Base-by-base conservation (phyloP, 2,329 filamentous ascomycete species). In the Pseudogymnoascus sp. region DNA sequence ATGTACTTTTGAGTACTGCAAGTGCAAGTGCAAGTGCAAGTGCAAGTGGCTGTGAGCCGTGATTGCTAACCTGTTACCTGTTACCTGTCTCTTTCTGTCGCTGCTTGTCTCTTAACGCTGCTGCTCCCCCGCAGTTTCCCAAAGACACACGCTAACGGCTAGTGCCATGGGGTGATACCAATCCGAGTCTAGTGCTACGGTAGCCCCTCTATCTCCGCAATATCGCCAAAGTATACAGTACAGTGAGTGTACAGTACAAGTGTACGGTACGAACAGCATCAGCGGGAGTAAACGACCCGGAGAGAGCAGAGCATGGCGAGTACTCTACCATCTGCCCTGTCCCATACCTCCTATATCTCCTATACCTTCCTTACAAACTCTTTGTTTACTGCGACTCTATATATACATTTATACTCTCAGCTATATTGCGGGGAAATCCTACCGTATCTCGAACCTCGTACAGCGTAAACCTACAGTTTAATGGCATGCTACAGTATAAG, bases 201-300 rank as follows among this genome's bases (percentile, higher is more conserved):
- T 50, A 50, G 43, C 43, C 43, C 43, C 43, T 50, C 43, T 50
- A 50, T 50, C 43, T 50, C 43, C 43, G 43, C 43, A 50, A 50
- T 50, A 50, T 15, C 8, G 30, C 1, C 22, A 15, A 50, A 30
- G 43, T 50, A 50, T 5, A 50, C 14, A 18, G 43, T 50, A 50
- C 43, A 30, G 22, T 4, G 30, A 18, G 18, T 18, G 18, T 18
- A 18, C 18, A 18, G 18, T n/a, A 18, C 18, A 30, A 30, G 43
- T 50, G 30, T 5, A 50, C 14, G 12, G 43, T 50, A 36, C 11
- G 35, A 11, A 14, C 11, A 36, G 12, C 11, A 4, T 28, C 20
- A 30, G 15, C 43, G 43, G 43, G 43, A 50, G 43, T 15, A 11
- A 30, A 18, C 43, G 43, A 50, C 8, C 22, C 3, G 22, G 22